Evolutionary conservation across 2,329 filamentous ascomycete genomes (phyloP).

Genomic region (Dendryphion nanum): DNA sequence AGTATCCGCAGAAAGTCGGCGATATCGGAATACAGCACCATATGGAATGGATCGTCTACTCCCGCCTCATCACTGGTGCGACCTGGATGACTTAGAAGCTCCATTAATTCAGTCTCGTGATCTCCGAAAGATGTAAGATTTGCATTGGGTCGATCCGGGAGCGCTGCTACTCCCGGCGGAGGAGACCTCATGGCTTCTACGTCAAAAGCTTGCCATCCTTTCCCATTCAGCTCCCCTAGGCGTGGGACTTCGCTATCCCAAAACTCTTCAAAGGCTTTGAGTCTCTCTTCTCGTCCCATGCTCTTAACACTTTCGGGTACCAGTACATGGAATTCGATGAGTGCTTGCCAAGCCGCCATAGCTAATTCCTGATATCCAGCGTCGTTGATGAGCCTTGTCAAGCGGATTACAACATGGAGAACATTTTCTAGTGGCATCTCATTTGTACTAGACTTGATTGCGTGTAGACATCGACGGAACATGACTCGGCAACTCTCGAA

Average conservation of each 20-base stretch:
- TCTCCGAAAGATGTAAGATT: constrained; percentile 19
- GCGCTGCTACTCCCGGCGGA: constrained; percentile 1
- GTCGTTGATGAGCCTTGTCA: constrained; percentile 73
- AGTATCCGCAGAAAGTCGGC: constrained; percentile 57
- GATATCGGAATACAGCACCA: constrained; percentile 78
- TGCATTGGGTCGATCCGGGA: no score
- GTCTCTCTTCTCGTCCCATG: background rate
- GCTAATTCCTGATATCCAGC: constrained; percentile 77
- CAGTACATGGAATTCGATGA: constrained; percentile 70
- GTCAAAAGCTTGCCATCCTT: constrained; percentile 65
- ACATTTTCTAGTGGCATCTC: constrained; percentile 11
- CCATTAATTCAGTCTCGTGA: constrained; percentile 54
- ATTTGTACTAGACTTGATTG: constrained; percentile 20
- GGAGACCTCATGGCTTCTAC: constrained; percentile 13
- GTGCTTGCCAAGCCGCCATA: constrained; percentile 77
- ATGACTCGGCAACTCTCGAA: constrained; percentile 64
- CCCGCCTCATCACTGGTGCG: constrained; percentile 71
- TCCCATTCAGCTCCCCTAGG: constrained; percentile 70
- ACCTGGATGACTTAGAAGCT: constrained; percentile 61
- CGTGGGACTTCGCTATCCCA: constrained; percentile 85
- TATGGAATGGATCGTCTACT: constrained; percentile 78
- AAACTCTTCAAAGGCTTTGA: constrained; percentile 62
- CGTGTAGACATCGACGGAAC: constrained; percentile 58
- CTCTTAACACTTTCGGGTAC: constrained; percentile 41
- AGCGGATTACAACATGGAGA: constrained; percentile 71